Base-by-base conservation (phyloP, 768 basidiomycete genomes). In the Mycena olivaceomarginata region DNA sequence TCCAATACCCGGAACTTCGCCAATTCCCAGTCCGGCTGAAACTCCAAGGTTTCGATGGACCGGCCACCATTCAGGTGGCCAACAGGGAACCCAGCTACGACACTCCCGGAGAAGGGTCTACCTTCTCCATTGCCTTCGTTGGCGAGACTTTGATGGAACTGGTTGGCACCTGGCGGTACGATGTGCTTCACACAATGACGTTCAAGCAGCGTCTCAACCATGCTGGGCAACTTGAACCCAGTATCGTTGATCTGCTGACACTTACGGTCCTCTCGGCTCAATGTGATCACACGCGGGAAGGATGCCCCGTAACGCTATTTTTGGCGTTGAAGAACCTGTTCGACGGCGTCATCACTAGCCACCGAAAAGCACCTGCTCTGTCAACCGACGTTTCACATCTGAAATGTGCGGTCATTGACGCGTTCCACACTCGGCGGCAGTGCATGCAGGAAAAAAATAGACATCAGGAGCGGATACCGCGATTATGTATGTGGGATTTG, bases 141-240 rank as follows among this genome's bases (percentile, higher is more conserved):
- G 59, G 57, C 57, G 57, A 60, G 69, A 70, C 56, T 25, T 31
- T 60, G 25, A 45, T 45, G 41, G 69, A 70, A 59, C 59, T 70
- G 41, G 57, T 70, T 37, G 69, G 69, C 57, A 70, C 69, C 40
- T 45, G 69, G 69, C 59, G 56, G 40, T 70, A 70, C 57, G 57
- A 70, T 48, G 57, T 70, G 31, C 56, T 60, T 37, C 57, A 70
- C 43, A 70, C 69, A 31, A 60, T 70, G 69, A 31, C 41, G 25
- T 70, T 70, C 43, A 22, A n/a, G 56, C 51, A 41, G 51, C 53
- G 51, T 43, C 51, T 40, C 39, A 40, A 57, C 53, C 48, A 48
- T 53, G 67, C 53, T n/a, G 51, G 40, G 40, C n/a, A 4, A 22
- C 53, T 43, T 57, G 53, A 57, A 25, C 69, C 69, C 41, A 46